These are phyloP conservation scores for Hibiscus syriacus DNA, from an alignment of 345 rosid genomes.

Conservation along the genomic window DNA sequence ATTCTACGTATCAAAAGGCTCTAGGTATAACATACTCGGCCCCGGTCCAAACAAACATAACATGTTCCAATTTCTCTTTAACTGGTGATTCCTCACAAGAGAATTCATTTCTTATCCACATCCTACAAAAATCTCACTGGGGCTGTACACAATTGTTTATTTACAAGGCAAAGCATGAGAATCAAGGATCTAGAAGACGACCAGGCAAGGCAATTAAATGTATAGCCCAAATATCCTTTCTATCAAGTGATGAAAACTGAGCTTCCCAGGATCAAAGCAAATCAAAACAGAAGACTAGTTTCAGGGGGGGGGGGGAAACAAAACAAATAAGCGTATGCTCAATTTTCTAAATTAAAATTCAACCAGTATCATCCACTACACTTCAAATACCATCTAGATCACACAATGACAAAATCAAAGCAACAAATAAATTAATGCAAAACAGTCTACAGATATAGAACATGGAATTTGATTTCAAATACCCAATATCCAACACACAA, in stretches of 20 bases:
- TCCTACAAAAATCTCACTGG: neutral
- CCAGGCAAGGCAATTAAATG: neutral
- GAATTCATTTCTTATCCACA: neutral
- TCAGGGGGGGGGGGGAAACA: too few relatives aligned
- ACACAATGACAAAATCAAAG: neutral
- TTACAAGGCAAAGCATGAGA: neutral
- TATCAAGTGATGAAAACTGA: too few relatives aligned
- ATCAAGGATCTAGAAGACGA: neutral
- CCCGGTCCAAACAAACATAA: neutral
- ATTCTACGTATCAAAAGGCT: neutral
- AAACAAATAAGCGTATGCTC: too few relatives aligned
- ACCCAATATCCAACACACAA: neutral
- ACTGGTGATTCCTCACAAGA: neutral
- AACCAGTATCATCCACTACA: too few relatives aligned
- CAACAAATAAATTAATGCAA: neutral
- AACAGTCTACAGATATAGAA: neutral
- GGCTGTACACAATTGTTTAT: neutral
- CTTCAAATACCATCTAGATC: too few relatives aligned
- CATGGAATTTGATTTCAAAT: neutral
- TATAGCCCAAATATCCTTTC: too few relatives aligned
- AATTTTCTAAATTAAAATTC: too few relatives aligned
- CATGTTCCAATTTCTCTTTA: neutral
- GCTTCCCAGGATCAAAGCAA: too few relatives aligned
- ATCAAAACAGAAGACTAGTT: too few relatives aligned
- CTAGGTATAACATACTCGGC: neutral